Conservation (phyloP, 768 basidiomycete species). For the Boletus rubescentipes region DNA sequence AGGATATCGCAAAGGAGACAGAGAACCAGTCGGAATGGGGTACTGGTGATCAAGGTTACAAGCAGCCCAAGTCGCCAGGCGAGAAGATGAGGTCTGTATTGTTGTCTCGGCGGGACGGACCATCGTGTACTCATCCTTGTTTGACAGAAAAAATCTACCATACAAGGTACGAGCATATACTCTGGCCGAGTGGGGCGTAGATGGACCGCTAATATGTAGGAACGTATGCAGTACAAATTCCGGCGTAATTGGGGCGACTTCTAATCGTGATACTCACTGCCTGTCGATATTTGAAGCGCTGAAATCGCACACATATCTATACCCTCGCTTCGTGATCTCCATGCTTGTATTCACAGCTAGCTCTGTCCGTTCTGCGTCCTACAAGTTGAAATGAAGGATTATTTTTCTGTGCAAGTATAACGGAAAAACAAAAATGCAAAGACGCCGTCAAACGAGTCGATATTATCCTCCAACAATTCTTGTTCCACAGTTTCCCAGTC, state of each 20-base stretch:
- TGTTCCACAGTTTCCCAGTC: constrained; percentile 91
- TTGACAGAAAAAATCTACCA: constrained; percentile 68
- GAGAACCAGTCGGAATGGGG: constrained; percentile 68
- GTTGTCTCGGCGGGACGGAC: background rate
- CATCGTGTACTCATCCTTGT: constrained; percentile 2
- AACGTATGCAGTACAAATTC: constrained; percentile 85
- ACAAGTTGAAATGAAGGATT: constrained; percentile 3
- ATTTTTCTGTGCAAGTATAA: constrained; percentile 3
- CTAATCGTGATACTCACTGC: constrained; percentile 35
- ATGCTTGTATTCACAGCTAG: constrained; percentile 5
- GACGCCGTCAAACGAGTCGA: constrained; percentile 95
- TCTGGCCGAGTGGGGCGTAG: constrained; percentile 16
- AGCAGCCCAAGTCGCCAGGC: constrained; percentile 63
- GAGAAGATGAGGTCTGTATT: constrained; percentile 70
- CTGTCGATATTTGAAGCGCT: constrained; percentile 7
- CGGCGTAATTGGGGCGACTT: constrained; percentile 87
- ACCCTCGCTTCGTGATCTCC: constrained; percentile 13
- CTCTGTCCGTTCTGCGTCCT: background rate
- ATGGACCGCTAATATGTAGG: constrained; percentile 49
- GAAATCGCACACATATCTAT: constrained; percentile 28
- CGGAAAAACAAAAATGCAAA: constrained; percentile 3
- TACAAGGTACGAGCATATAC: constrained; percentile 67
- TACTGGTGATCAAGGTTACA: constrained; percentile 66
- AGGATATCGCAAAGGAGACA: constrained; percentile 52
- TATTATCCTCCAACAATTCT: constrained; percentile 76